Conservation (phyloP, 176 grass and related monocot species). For the Ananas comosus region DNA sequence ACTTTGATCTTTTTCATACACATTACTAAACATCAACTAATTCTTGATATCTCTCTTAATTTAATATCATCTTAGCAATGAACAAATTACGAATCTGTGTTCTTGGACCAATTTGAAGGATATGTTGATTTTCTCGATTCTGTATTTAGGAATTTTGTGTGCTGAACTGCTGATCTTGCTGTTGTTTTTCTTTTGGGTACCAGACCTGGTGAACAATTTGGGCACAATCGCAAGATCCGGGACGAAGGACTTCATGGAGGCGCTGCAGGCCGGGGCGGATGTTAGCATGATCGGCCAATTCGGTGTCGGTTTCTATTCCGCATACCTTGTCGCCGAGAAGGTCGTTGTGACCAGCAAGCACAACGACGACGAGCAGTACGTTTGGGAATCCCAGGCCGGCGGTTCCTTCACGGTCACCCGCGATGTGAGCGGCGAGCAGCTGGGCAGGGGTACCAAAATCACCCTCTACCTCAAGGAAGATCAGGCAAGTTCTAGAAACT, state of each 20-base stretch:
- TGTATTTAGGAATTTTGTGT: no score
- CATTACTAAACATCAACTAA: not conserved
- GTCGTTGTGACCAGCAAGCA: constrained; percentile 33
- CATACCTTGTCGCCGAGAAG: constrained; percentile 28
- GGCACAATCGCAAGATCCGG: constrained; percentile 31
- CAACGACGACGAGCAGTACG: constrained; percentile 38
- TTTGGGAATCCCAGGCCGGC: constrained; percentile 34
- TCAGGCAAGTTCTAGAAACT: constrained; percentile 14
- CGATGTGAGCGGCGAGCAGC: constrained; percentile 16
- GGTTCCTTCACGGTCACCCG: constrained; percentile 33
- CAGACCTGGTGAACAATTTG: constrained; percentile 34
- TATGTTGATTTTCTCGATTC: no score
- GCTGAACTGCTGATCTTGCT: no score
- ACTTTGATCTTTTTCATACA: not conserved
- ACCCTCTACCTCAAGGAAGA: constrained; percentile 39
- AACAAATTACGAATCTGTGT: no score
- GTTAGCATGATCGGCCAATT: constrained; percentile 38
- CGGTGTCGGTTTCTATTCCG: constrained; percentile 31
- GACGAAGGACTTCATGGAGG: constrained; percentile 39
- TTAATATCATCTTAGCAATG: no score
- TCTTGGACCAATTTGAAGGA: no score
- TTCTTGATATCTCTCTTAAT: no score
- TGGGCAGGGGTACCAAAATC: constrained; percentile 32
- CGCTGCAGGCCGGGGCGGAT: constrained; percentile 26
- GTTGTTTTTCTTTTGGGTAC: not conserved